phyloP scores from a whole-genome alignment of 2,329 filamentous ascomycete genomes.

The Cordyceps sp. region DNA sequence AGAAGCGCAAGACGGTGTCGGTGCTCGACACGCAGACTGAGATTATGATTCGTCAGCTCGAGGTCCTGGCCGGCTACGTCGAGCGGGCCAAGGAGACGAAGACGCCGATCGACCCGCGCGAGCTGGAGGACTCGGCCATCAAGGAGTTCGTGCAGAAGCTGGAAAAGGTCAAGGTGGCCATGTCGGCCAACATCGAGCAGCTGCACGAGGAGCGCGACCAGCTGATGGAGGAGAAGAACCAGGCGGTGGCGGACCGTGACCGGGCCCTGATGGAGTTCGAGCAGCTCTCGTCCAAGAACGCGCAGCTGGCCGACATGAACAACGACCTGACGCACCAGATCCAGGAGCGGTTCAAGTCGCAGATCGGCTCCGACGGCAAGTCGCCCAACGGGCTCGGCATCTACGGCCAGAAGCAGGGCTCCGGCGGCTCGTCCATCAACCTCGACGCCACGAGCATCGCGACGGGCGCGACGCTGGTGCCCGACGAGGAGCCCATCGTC shows the following conservation, averaged over 20 bases:
- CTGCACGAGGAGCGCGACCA: conserved; percentile 60
- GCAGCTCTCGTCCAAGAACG: conserved; percentile 84
- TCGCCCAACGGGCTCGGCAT: conserved; percentile 39
- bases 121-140: conserved; percentile 77
- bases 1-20: conserved; percentile 92
- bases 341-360: conserved; percentile 80
- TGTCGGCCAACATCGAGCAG: conserved; percentile 40
- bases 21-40: conserved; percentile 88
- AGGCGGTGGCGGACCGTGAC: conserved; percentile 72
- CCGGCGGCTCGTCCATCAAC: conserved; percentile 31
- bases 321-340: conserved; percentile 90
- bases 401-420: conserved; percentile 34
- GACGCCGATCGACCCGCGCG: conserved; percentile 61
- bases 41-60: conserved; percentile 83
- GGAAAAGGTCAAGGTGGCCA: conserved; percentile 41
- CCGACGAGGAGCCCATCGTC: conserved; percentile 50
- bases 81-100: conserved; percentile 72
- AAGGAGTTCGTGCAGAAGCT: conserved; percentile 74
- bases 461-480: conserved; percentile 41
- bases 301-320: conserved; percentile 86
- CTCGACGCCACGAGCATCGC: conserved; percentile 36
- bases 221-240: conserved; percentile 69
- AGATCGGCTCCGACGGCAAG: conserved; percentile 34
- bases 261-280: conserved; percentile 92
- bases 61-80: conserved; percentile 76